Base-by-base conservation (phyloP, 495 filamentous ascomycete species). In the Aspergillus heteromorphus region DNA sequence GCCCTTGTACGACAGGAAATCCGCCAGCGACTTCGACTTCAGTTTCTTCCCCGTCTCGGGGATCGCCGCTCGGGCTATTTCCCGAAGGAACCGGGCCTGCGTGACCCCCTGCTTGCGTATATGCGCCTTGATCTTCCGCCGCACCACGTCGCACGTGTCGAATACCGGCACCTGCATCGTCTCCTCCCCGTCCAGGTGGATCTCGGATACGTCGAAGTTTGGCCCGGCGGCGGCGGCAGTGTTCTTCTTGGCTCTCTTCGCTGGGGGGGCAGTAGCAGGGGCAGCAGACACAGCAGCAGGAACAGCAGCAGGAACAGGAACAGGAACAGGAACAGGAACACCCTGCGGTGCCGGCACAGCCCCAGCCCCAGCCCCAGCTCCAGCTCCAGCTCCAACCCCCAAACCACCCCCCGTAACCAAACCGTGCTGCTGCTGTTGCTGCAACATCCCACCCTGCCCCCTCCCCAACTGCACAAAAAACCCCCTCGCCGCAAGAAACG, bases 131-230 rank as follows among this genome's bases (percentile, higher is more conserved):
- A 63, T 57, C 54, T 58, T 63, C 45, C 49, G 45, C 9, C 60
- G 49, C 6, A 63, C 31, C 17, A 25, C 49, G 36, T 63, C 56
- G 30, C 60, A 63, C 0, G 40, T 51, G 14, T 63, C 56, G 30
- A 49, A 57, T 6, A 63, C 51, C 2, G 19, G 14, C 0, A 55
- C 53, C 6, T 31, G n/a, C 4, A 4, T 31, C 1, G 48, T 40
- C 11, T 56, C 53, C 14, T 59, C 60, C 0, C 53, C 56, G 0
- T 31, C 40, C 7, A 63, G 49, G 0, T 16, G 13, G n/a, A 62
- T 38, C 2, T 2, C 49, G 23, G 49, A 41, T 11, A 58, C 45
- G 29, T 63, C 60, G 20, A 48, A 63, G 16, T 54, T 51, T 17
- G 17, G 9, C 21, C 47, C 40, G 2, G 27, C 7, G 7, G 43